Percentiles rank a stretch among this genome's conserved stretches.
These are phyloP conservation scores for Coemansia sp. DNA, from an alignment of 192 early-diverging fungal species.

Conservation along the genomic window DNA sequence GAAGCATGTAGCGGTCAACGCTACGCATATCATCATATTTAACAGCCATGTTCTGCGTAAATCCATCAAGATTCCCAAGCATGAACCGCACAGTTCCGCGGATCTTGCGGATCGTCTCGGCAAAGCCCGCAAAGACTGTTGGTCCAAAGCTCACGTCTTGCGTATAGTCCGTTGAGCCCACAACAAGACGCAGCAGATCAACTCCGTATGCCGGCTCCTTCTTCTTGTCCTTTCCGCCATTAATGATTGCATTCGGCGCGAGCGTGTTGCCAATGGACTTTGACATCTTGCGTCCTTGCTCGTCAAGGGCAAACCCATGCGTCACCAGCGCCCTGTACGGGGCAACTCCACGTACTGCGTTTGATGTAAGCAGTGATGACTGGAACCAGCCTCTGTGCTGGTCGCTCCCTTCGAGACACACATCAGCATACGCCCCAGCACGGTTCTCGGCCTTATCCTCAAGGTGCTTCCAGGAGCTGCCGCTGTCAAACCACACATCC, in stretches of 20 bases:
- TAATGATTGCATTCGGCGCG: slow-evolving; percentile 62
- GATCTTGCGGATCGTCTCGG: slow-evolving; percentile 72
- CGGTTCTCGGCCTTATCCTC: slow-evolving; percentile 41
- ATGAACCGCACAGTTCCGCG: slow-evolving; percentile 75
- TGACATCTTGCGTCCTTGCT: slow-evolving; percentile 78
- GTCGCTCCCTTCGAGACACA: slow-evolving; percentile 77
- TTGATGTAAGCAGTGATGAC: slow-evolving; percentile 73
- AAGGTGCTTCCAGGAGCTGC: slow-evolving; percentile 72
- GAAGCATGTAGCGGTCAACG: slow-evolving; percentile 57
- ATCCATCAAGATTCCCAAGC: slow-evolving; percentile 71
- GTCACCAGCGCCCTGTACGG: slow-evolving; percentile 73
- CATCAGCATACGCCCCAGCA: slow-evolving; percentile 60
- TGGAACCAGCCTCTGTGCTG: slow-evolving; percentile 88
- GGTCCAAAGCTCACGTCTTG: slow-evolving; percentile 72
- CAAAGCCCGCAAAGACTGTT: slow-evolving; percentile 61
- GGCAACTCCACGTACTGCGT: slow-evolving; percentile 64
- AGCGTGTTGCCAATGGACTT: slow-evolving; percentile 81
- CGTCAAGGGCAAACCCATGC: slow-evolving; percentile 83
- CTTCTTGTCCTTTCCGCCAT: slow-evolving; percentile 70
- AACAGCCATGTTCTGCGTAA: slow-evolving; percentile 44
- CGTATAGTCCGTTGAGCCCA: slow-evolving; percentile 74
- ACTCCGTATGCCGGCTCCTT: slow-evolving; percentile 73
- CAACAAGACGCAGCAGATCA: slow-evolving; percentile 73
- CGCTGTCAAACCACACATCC: slow-evolving; percentile 89
- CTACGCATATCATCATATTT: slow-evolving; percentile 57